Conservation (phyloP, 345 rosid species). For the Eucalyptus marginata region DNA sequence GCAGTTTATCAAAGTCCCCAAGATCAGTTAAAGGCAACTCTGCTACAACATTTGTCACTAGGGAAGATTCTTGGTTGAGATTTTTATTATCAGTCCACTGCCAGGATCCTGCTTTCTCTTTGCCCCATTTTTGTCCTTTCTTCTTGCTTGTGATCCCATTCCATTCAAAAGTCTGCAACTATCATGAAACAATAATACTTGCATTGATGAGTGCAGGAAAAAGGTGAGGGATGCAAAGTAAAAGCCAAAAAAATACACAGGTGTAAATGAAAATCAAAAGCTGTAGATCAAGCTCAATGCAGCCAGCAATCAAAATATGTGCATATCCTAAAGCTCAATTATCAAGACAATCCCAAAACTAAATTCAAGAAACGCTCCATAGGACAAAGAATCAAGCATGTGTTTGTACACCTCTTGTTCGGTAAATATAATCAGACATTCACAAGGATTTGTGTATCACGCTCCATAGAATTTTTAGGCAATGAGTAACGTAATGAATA, state of each 20-base stretch:
- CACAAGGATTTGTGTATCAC: not conserved
- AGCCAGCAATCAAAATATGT: not conserved
- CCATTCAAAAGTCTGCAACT: constrained; percentile 61
- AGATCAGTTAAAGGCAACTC: not conserved
- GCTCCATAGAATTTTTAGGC: not conserved
- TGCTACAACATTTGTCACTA: constrained; percentile 17
- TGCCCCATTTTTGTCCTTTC: constrained; percentile 94
- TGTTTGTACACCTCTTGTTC: not conserved
- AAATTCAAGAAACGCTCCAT: not conserved
- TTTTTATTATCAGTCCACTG: constrained; percentile 27
- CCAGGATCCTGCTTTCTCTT: constrained; percentile 34
- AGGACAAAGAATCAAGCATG: not conserved
- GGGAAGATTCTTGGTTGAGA: constrained; percentile 24
- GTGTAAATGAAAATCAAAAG: not conserved
- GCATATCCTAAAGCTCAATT: not conserved
- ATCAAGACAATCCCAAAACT: not conserved
- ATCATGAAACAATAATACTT: not conserved
- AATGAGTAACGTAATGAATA: not conserved
- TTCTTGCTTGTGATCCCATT: constrained; percentile 81
- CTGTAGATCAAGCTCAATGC: not conserved
- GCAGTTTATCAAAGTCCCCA: not conserved
- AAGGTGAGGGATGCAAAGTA: not conserved
- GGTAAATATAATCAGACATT: not conserved
- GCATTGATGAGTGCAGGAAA: not conserved
- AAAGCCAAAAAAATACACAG: not conserved